Percentiles rank a stretch among this genome's conserved stretches.
Evolutionary conservation across 345 rosid species (phyloP).

Genomic region (Gynandropsis gynandra): DNA sequence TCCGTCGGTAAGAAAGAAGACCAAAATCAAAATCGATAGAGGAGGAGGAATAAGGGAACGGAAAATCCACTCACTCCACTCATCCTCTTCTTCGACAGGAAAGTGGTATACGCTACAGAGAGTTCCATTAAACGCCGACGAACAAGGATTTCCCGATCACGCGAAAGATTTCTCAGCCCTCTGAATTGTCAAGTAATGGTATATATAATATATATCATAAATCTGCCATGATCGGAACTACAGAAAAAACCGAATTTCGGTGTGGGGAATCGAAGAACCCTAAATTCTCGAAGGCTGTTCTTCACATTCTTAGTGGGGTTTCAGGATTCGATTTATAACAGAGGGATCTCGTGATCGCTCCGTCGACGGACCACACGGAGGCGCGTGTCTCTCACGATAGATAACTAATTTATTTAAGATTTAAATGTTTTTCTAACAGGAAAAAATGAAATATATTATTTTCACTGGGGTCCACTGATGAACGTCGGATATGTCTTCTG

Average conservation of each 20-base stretch:
- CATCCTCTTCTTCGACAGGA: constrained; percentile 59
- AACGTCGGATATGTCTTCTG: constrained; percentile 1
- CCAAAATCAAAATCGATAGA: not conserved
- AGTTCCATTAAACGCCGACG: constrained; percentile 65
- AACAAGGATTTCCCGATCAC: constrained; percentile 50
- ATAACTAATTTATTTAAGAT: not conserved
- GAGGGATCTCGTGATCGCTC: not conserved
- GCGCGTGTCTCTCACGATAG: not conserved
- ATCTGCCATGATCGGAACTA: no score
- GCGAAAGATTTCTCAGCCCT: not conserved
- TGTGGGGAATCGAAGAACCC: constrained; percentile 6
- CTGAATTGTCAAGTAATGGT: constrained; percentile 14
- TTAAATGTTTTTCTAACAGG: not conserved
- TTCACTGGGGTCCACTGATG: no score
- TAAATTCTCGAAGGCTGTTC: constrained; percentile 3
- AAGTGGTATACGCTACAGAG: constrained; percentile 38
- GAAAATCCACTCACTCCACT: constrained; percentile 51
- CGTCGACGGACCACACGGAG: not conserved
- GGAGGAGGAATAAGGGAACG: not conserved
- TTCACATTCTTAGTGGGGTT: not conserved
- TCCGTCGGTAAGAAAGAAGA: not conserved
- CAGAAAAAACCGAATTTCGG: no score
- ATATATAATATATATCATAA: not conserved
- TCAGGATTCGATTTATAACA: constrained; percentile 11
- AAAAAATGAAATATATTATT: not conserved